Base-by-base conservation (phyloP, 192 early-diverging fungal genomes). In the Coemansia sp. region DNA sequence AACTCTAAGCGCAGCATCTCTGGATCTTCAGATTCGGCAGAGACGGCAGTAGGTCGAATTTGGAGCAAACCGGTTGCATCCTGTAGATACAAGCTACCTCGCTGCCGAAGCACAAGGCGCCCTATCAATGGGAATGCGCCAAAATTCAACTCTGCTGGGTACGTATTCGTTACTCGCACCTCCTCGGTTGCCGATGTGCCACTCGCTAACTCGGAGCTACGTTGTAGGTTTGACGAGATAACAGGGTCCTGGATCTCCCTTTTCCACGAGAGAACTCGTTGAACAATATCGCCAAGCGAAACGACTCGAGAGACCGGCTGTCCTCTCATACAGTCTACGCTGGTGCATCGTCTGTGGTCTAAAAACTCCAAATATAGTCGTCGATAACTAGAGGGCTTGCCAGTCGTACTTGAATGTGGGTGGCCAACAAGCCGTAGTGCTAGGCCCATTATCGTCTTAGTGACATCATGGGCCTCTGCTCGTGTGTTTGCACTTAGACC, bases 31-130 rank as follows among this genome's bases (percentile, higher is more conserved):
- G 29, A 15, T 7, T 34, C 55, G 4, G 29, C 29, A 8, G 55
- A 45, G 17, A 59, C 24, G 40, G 42, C 22, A 17, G 48, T 34
- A 4, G 69, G 69, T 40, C 69, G 69, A 12, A 77, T 64, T 15
- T 62, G 62, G 4, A 78, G 19, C 58, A 65, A 53, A 7, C 67
- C 79, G 10, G 79, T 76, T n/a, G 46, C 39, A 46, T 81, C 79
- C 15, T 61, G 67, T 9, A 81, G 64, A n/a, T 62, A 81, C 17
- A 81, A n/a, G 32, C 44, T 45, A 10, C 79, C 79, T 11, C 79
- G 79, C 10, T 67, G 55, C 20, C 59, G 59, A 4, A 76, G 51
- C 5, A 55, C 60, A 20, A 81, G 64, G 3, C 71, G 63, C 22
- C 79, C 74, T 2, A 81, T 61, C 20, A 81, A 45, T 10, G 79